Base-by-base conservation (phyloP, 2,329 filamentous ascomycete genomes). In the Fusarium hostae region DNA sequence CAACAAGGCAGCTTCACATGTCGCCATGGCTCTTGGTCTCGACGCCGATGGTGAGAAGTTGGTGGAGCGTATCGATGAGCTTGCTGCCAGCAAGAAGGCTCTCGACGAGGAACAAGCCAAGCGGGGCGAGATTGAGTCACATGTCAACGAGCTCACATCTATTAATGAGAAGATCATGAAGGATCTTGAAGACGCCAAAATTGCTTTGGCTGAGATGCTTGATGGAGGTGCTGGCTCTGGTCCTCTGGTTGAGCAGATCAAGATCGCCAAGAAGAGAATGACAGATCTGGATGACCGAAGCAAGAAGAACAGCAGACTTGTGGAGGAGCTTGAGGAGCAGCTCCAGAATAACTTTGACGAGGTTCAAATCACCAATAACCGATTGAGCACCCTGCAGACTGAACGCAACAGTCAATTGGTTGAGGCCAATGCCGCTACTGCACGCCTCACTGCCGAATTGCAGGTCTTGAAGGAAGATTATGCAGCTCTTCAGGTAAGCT, bases 261-360 rank as follows among this genome's bases (percentile, higher is more conserved):
- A 86, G 30, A 86, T 88, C 9, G 84, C 95, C 71, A 90, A 90
- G 81, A 89, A 89, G 79, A 90, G 90, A 78, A 89, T 92, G 81
- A 76, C 78, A 11, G 89, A 91, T 45, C 82, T 92, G 26, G 87
- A 91, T 75, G 85, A 81, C 44, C 87, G 87, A 82, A 97, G 97
- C 85, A 91, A 94, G 84, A 98, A 97, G 87, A 97, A 96, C 81
- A 92, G 93, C 44, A 90, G 94, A 26, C 86, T 99, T 16, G 94
- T 99, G 12, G 94, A 98, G 80, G 95, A 99, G 82, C 90, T 99
- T 9, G 96, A 99, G 82, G 95, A 98, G 76, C 96, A 99, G 81
- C 90, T 99, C 59, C 95, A 95, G 78, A 94, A 88, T 79, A 98
- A 96, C 83, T 99, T 94, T 81, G 96, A 99, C 78, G 93, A 97